These are phyloP conservation scores for Fusarium scirpi DNA, from an alignment of 2,329 filamentous ascomycete genomes.

Conservation along the genomic window DNA sequence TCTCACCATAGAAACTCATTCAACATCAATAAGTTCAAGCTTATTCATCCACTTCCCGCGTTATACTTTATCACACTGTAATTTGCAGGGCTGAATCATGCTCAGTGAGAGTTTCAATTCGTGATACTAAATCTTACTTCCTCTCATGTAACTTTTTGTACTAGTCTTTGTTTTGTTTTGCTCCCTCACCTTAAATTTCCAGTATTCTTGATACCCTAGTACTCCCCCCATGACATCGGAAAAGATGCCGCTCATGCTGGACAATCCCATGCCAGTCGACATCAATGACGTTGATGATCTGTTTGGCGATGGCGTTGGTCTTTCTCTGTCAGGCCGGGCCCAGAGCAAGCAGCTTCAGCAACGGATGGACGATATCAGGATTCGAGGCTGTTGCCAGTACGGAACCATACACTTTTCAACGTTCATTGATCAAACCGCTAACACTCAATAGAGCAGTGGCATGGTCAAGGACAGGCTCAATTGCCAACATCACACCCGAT, in stretches of 20 bases:
- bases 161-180: neutral
- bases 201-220: constrained; percentile 35
- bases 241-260: constrained; percentile 60
- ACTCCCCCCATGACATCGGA: constrained; percentile 51
- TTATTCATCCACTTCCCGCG: constrained; percentile 9
- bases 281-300: constrained; percentile 77
- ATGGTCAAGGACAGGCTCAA: constrained; percentile 89
- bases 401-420: constrained; percentile 45
- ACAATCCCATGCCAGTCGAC: constrained; percentile 60
- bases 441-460: constrained; percentile 73
- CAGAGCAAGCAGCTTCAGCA: constrained; percentile 73
- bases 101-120: neutral
- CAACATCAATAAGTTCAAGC: constrained; percentile 5
- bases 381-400: constrained; percentile 85
- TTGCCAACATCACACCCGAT: constrained; percentile 82
- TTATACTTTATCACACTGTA: constrained; percentile 25
- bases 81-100: constrained; percentile 27
- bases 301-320: constrained; percentile 77
- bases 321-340: constrained; percentile 62
- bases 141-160: constrained; percentile 27
- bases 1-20: constrained; percentile 23
- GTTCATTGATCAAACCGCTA: constrained; percentile 14
- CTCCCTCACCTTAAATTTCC: constrained; percentile 13
- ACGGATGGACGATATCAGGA: constrained; percentile 80
- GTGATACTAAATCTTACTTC: neutral